These are phyloP conservation scores for Xylariaceae sp. DNA, from an alignment of 2,329 filamentous ascomycete genomes.

Conservation along the genomic window DNA sequence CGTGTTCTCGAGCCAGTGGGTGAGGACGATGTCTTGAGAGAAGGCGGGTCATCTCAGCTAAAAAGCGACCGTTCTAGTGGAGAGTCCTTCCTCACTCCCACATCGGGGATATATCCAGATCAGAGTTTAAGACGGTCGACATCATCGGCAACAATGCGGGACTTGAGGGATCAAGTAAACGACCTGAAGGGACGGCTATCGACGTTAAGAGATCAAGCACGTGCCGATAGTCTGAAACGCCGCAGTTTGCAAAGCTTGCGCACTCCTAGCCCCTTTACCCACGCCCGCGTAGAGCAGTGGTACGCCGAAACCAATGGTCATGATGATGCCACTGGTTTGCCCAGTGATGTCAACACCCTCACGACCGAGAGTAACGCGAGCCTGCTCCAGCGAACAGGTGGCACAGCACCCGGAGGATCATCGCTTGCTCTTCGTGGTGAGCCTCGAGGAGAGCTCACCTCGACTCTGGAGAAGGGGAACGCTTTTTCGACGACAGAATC, in stretches of 20 bases:
- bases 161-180: conserved; percentile 77
- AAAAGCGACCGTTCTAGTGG: conserved; percentile 30
- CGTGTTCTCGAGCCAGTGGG: conserved; percentile 46
- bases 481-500: conserved; percentile 18
- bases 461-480: conserved; percentile 24
- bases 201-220: conserved; percentile 68
- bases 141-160: conserved; percentile 67
- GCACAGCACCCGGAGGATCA: conserved; percentile 6
- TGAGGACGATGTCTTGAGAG: conserved; percentile 43
- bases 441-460: conserved; percentile 25
- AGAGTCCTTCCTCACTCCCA: conserved; percentile 41
- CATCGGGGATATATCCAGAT: conserved; percentile 37
- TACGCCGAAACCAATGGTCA: conserved; percentile 33
- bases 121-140: conserved; percentile 57
- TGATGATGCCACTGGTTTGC: conserved; percentile 14
- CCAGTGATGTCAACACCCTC: not conserved
- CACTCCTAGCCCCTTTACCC: conserved; percentile 73
- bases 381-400: conserved; percentile 19
- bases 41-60: conserved; percentile 19
- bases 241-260: conserved; percentile 71
- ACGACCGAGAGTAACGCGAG: conserved; percentile 4
- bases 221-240: conserved; percentile 72
- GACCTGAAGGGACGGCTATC: conserved; percentile 83
- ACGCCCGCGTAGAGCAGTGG: conserved; percentile 55
- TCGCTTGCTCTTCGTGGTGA: conserved; percentile 22